phyloP scores from a whole-genome alignment of 495 filamentous ascomycete genomes.

The Schizothecium vesticola region DNA sequence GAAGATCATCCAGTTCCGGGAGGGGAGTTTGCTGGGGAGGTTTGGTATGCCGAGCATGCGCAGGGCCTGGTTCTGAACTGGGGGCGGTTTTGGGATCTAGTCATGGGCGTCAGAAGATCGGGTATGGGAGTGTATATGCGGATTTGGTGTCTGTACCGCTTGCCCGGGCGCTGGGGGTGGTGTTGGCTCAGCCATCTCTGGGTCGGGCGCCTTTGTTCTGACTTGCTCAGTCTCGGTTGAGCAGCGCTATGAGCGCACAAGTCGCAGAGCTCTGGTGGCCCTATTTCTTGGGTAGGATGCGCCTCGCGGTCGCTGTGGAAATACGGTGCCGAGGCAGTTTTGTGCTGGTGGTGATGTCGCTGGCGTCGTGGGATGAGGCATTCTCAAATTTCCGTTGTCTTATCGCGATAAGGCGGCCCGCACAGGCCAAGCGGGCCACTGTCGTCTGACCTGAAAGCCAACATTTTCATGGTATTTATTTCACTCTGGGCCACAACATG shows the following conservation, averaged over 20 bases:
- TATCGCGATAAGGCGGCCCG: background rate
- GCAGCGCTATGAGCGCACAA: background rate
- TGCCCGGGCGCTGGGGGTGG: background rate
- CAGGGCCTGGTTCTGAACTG: conserved; percentile 60
- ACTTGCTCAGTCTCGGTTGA: background rate
- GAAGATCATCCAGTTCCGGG: conserved; percentile 97
- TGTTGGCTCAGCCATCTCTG: background rate
- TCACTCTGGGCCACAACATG: background rate
- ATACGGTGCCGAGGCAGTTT: background rate
- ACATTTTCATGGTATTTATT: background rate
- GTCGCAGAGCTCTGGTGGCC: background rate
- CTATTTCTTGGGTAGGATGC: background rate
- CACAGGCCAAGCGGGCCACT: background rate
- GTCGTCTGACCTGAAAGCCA: background rate
- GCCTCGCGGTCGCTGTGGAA: background rate
- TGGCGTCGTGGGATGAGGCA: background rate
- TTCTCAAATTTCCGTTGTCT: background rate
- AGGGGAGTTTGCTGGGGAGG: conserved; percentile 79
- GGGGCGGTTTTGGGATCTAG: conserved; percentile 39
- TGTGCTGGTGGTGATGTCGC: background rate
- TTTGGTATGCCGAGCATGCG: conserved; percentile 79
- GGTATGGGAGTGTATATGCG: background rate
- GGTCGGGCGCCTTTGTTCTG: background rate
- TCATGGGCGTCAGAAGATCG: background rate
- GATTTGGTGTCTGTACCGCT: background rate